Evolutionary conservation across 177 flowering plant species (phyloP), one percentile per base, ranked within the genome.

Genomic region (Vitis hybrid): DNA sequence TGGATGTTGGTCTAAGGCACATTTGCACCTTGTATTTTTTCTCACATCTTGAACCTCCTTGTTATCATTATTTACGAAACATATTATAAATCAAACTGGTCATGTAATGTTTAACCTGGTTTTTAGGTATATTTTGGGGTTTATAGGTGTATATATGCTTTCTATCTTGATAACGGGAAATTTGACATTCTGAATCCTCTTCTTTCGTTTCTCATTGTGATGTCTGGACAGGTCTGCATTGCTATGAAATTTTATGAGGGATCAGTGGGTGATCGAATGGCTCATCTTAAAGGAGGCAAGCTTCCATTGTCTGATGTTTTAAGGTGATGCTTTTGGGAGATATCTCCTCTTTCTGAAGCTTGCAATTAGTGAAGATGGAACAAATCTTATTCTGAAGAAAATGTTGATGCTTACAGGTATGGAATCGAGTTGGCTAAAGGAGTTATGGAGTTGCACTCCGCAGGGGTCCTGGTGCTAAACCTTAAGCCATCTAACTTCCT

Each of bases 181-280:
- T 39, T 39, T 39, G 45, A 7, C 45, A 39, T 39, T 39, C 45
- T 39, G 45, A 39, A 39, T 39, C 8, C 6, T 39, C 45, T 29
- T 10, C 52, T 14, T 72, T 26, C 45, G 52, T 51, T 62, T 62
- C 45, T 39, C 45, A 5, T 39, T 39, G 45, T 39, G 45, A 39
- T 39, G 8, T 7, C 45, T 39, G 45, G 45, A 51, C 82, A 94
- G 97, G 75, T 94, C 7, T 87, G 95, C 82, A 81, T 92, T 50
- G 75, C 77, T 59, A 87, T 94, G 93, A 94, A 87, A 79, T 91
- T 89, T 53, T 94, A 89, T 69, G 98, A 91, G 73, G 98, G 97
- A 20, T 92, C 97, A 8, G 64, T 90, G n/a, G 97, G 91, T 33
- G 95, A 94, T 76, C 82, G 72, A 77, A 85, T 92, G 90, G 90